A percentile compares a stretch with the other conserved stretches of the same genome.
phyloP scores from a whole-genome alignment of 176 grass and related monocot species.

The Lolium multiflorum region DNA sequence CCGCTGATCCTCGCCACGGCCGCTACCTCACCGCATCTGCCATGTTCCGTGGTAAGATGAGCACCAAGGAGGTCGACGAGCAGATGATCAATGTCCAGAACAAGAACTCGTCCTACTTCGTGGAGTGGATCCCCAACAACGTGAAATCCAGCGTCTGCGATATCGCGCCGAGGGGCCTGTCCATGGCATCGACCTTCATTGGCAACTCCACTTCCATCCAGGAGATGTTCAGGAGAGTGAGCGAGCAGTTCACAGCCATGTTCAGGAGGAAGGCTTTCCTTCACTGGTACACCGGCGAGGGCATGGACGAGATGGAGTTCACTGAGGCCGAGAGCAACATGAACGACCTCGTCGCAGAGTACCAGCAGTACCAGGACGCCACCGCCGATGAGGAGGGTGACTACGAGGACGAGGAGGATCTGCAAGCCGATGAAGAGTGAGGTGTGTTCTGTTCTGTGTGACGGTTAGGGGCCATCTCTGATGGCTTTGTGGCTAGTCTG shows the following conservation, averaged over 20 bases:
- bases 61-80: conserved; percentile 76
- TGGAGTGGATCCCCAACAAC: conserved; percentile 83
- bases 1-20: conserved; percentile 75
- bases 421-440: conserved; percentile 31
- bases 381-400: conserved; percentile 63
- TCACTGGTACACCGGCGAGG: conserved; percentile 93
- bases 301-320: conserved; percentile 97
- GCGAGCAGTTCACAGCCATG: conserved; percentile 96
- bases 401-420: conserved; percentile 60
- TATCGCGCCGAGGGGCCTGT: conserved; percentile 53
- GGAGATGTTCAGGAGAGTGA: conserved; percentile 74
- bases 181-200: conserved; percentile 75
- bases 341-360: conserved; percentile 68
- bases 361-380: conserved; percentile 69
- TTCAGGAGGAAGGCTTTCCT: conserved; percentile 94
- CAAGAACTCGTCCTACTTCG: conserved; percentile 74
- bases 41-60: conserved; percentile 80
- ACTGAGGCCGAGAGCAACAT: conserved; percentile 89
- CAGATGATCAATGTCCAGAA: conserved; percentile 83
- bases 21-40: conserved; percentile 68
- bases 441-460: background rate
- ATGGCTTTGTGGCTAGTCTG: background rate
- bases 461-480: background rate
- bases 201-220: conserved; percentile 76
- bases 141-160: conserved; percentile 71